Percentiles rank a stretch among this genome's conserved stretches.
Conservation (phyloP, 345 rosid genomes). For the Populus ilicifolia region DNA sequence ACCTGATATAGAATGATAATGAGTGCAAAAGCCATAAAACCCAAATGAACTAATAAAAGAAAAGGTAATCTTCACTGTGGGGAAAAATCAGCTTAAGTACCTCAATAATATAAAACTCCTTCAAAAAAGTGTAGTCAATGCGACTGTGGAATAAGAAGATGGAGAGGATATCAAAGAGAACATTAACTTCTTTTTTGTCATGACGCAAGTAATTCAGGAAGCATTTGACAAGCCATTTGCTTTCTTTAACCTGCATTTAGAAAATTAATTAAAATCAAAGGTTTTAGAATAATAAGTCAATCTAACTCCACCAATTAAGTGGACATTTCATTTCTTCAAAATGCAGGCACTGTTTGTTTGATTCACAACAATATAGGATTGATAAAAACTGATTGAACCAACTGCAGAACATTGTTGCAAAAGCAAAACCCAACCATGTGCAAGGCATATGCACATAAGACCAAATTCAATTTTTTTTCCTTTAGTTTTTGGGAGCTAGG, state of each 20-base stretch:
- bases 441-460: background rate
- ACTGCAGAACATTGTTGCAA: background rate
- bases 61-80: background rate
- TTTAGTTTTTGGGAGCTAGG: background rate
- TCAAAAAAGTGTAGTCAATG: slow-evolving; percentile 93
- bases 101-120: slow-evolving; percentile 98
- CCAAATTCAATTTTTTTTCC: background rate
- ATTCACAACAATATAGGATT: background rate
- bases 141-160: slow-evolving; percentile 91
- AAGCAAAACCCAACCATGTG: background rate
- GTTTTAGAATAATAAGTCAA: background rate
- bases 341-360: background rate
- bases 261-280: slow-evolving; percentile 9
- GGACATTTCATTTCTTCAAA: background rate
- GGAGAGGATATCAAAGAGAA: slow-evolving; percentile 88
- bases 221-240: slow-evolving; percentile 99
- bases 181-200: slow-evolving; percentile 78
- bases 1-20: slow-evolving; percentile 47
- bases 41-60: background rate
- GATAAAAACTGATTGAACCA: background rate
- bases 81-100: slow-evolving; percentile 31
- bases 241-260: slow-evolving; percentile 83
- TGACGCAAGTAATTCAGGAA: slow-evolving; percentile 82
- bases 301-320: background rate
- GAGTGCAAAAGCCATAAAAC: background rate